Evolutionary conservation across 2,329 filamentous ascomycete species (phyloP), one percentile per base, ranked within the genome.

Genomic region (Fusarium scirpi): DNA sequence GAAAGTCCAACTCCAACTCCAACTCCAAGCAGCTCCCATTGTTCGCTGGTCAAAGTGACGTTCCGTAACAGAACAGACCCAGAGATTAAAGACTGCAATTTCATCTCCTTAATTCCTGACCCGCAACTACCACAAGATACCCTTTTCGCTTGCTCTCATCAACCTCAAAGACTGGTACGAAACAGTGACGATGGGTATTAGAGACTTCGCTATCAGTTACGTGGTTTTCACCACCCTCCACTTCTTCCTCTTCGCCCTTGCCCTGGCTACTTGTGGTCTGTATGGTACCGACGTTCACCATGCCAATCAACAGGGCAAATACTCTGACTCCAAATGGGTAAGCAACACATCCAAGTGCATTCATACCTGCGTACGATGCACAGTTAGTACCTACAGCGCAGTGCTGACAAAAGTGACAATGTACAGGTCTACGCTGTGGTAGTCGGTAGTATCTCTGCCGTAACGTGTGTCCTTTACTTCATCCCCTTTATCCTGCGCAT

Each of bases 181-280:
- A 46, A 40, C 24, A 40, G 49, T 38, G 41, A 57, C 41, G 13
- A 86, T 87, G 85, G 83, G 82, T 49, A 57, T 85, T 63, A 76
- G 83, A 52, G 82, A 81, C 64, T 78, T 85, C 55, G 76, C 82
- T 22, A 57, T 80, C 75, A 82, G 83, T 78, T 88, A 87, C 69
- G 72, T 90, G 72, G 76, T 84, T 71, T 91, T 91, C 76, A 82
- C 85, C 25, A 70, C 86, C 69, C 81, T 94, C n/a, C 92, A 94
- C 77, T 85, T 94, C 78, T 81, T 91, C 65, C 92, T 95, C 76
- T 90, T 97, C 76, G 86, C 92, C 61, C 85, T 97, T 70, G 93
- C 90, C 16, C 81, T 97, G 61, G 87, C 91, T 2, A 91, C 96
- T 58, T 90, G 91, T 70, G 94, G 92, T 2, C 87, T 97, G 22